Conservation (phyloP, 305 asterid species). For the Solanum chacoense region DNA sequence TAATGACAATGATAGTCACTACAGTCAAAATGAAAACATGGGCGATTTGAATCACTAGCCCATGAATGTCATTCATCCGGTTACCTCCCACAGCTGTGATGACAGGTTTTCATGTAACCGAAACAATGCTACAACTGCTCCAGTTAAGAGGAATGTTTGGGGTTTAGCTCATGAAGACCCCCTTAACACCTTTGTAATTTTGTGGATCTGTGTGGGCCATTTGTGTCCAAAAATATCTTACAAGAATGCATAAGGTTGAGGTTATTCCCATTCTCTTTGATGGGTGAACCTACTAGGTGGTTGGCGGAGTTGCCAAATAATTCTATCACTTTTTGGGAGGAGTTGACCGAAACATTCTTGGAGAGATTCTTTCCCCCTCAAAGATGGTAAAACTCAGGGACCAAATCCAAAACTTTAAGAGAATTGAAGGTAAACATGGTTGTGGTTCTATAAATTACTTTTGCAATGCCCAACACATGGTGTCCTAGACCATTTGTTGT, state of each 20-base stretch:
- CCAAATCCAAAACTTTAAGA: not conserved
- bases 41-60: not conserved
- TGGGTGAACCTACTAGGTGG: not conserved
- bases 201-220: not conserved
- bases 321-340: not conserved
- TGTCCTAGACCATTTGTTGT: not conserved
- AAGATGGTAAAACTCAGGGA: not conserved
- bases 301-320: not conserved
- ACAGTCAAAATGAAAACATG: not conserved
- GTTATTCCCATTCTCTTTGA: not conserved
- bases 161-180: no score
- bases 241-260: not conserved
- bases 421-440: not conserved
- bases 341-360: not conserved
- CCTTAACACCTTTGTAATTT: not conserved
- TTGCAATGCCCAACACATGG: not conserved
- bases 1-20: not conserved
- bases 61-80: not conserved
- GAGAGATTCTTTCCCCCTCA: not conserved
- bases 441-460: not conserved
- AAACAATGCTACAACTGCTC: no score
- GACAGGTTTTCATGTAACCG: no score
- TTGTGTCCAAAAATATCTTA: not conserved
- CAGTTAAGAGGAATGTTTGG: no score
- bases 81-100: not conserved